These are phyloP conservation scores for Colletotrichum shisoi DNA, from an alignment of 2,329 filamentous ascomycete species.

Conservation along the genomic window DNA sequence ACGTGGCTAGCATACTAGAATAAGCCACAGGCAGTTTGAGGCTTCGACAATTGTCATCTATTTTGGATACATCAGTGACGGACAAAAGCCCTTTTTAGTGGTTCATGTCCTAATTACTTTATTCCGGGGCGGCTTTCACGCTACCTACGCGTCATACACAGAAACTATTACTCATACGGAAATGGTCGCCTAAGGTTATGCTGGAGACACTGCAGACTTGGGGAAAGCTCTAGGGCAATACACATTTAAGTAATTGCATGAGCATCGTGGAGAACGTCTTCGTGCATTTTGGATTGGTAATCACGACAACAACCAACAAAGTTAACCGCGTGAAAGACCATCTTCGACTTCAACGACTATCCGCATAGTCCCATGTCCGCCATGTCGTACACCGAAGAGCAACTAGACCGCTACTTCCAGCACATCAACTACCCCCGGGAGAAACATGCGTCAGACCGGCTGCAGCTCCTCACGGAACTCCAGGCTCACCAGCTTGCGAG, in stretches of 20 bases:
- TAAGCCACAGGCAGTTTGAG: no score
- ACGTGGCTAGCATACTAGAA: no score
- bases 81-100: no score
- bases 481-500: constrained; percentile 55
- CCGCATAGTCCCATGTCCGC: background rate
- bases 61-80: no score
- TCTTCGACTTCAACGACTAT: background rate
- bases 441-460: constrained; percentile 41
- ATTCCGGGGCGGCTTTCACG: background rate
- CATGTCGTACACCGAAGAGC: constrained; percentile 43
- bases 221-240: background rate
- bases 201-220: background rate
- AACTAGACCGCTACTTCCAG: constrained; percentile 45
- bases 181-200: background rate
- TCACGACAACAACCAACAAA: background rate
- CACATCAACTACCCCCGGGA: constrained; percentile 45
- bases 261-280: background rate
- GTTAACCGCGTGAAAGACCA: background rate
- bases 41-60: no score
- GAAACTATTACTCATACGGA: constrained; percentile 1
- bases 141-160: constrained; percentile 5
- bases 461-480: constrained; percentile 47
- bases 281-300: background rate
- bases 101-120: background rate
- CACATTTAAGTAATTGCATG: background rate